phyloP scores from a whole-genome alignment of 805 yeast species.

The Ogataea trehaloabstinens region DNA sequence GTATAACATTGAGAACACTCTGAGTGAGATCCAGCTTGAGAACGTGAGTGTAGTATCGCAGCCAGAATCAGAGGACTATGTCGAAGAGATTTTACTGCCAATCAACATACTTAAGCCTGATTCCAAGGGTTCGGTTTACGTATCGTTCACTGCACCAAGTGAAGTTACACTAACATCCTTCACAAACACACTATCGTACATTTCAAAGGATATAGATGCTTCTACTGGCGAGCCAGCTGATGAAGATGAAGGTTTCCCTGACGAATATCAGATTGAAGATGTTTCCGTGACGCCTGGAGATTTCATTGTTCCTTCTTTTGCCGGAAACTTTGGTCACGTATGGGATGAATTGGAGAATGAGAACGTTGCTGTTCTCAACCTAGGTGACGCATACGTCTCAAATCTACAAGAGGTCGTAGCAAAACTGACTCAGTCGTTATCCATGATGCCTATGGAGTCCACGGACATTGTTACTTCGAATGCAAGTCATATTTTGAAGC shows the following conservation, averaged over 20 bases:
- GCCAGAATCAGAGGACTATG: slow-evolving; percentile 55
- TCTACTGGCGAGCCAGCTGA: slow-evolving; percentile 64
- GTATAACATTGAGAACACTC: slow-evolving; percentile 81
- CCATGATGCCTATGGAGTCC: slow-evolving; percentile 73
- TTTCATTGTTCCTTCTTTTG: slow-evolving; percentile 71
- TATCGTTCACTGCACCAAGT: slow-evolving; percentile 64
- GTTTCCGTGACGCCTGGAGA: slow-evolving; percentile 76
- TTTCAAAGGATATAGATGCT: slow-evolving; percentile 76
- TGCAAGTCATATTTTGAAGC: slow-evolving; percentile 67
- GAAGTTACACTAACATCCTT: slow-evolving; percentile 44
- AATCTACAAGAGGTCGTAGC: slow-evolving; percentile 56
- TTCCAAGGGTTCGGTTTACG: slow-evolving; percentile 71
- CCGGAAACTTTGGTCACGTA: slow-evolving; percentile 68
- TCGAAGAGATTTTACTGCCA: slow-evolving; percentile 73
- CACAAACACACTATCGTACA: slow-evolving; percentile 67
- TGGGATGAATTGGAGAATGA: slow-evolving; percentile 74
- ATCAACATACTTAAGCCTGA: slow-evolving; percentile 71
- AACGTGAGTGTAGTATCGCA: slow-evolving; percentile 70
- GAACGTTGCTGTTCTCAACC: slow-evolving; percentile 62
- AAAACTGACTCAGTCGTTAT: slow-evolving; percentile 50
- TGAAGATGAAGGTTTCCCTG: slow-evolving; percentile 83
- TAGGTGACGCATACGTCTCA: slow-evolving; percentile 41
- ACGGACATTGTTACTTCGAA: slow-evolving; percentile 60
- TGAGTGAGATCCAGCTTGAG: slow-evolving; percentile 71
- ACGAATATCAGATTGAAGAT: slow-evolving; percentile 89